Percentiles rank a stretch among this genome's conserved stretches.
phyloP scores from a whole-genome alignment of 2,329 filamentous ascomycete species.

The Thermomyces lanuginosus region DNA sequence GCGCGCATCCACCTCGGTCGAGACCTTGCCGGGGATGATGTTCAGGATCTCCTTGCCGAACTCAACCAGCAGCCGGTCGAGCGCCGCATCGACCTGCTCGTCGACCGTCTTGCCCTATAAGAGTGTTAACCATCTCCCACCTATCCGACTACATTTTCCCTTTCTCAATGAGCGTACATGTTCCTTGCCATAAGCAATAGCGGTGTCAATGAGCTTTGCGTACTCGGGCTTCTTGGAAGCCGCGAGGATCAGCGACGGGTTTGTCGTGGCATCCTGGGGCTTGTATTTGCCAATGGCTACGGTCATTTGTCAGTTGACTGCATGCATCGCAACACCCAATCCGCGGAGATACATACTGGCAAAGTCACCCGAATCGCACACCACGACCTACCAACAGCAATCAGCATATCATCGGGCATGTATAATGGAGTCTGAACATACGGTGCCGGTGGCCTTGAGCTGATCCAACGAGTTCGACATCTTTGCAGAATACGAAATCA shows the following conservation, averaged over 20 bases:
- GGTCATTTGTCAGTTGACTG: slow-evolving; percentile 9
- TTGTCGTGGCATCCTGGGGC: slow-evolving; percentile 99
- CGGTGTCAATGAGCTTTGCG: slow-evolving; percentile 73
- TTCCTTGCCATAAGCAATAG: slow-evolving; percentile 72
- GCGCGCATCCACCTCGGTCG: slow-evolving; percentile 90
- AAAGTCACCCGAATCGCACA: slow-evolving; percentile 91
- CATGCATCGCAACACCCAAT: slow-evolving; percentile 4
- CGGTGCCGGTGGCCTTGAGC: slow-evolving; percentile 91
- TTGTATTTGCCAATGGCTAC: slow-evolving; percentile 97
- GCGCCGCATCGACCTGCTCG: slow-evolving; percentile 70
- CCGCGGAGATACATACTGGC: slow-evolving; percentile 42
- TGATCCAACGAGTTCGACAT: slow-evolving; percentile 92
- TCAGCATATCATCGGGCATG: slow-evolving; percentile 7
- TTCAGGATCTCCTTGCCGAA: slow-evolving; percentile 96
- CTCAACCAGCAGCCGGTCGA: slow-evolving; percentile 90
- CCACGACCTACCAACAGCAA: slow-evolving; percentile 52
- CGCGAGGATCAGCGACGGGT: slow-evolving; percentile 95
- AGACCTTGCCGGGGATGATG: slow-evolving; percentile 96
- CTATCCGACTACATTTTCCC: not conserved
- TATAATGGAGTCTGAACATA: slow-evolving; percentile 36
- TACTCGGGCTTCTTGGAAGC: slow-evolving; percentile 98
- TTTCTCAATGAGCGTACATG: slow-evolving; percentile 33
- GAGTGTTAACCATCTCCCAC: slow-evolving; percentile 3
- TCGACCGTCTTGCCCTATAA: slow-evolving; percentile 46
- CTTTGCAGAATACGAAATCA: slow-evolving; percentile 10